Base-by-base conservation (phyloP, 2,329 filamentous ascomycete genomes). In the Ilyonectria sp. region DNA sequence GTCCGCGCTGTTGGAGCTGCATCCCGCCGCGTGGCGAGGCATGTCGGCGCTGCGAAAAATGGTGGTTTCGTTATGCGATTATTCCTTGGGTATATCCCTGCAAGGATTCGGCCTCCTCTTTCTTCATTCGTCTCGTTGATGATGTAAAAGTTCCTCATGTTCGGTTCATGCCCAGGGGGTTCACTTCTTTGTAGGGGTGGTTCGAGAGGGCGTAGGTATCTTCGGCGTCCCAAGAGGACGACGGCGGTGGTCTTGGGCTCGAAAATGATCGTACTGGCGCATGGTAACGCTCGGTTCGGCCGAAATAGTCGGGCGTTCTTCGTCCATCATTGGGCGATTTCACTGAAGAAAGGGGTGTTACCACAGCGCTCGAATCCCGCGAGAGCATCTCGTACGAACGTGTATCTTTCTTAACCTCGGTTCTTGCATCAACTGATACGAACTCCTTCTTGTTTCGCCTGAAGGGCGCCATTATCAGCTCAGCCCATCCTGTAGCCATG, bases 401-500 rank as follows among this genome's bases (percentile, higher is more conserved):
- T 79, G 85, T 86, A 74, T 91, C 89, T 79, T 88, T 86, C 71
- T 90, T 90, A 66, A 86, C 80, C 67, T 89, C 86, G 74, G 83
- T 81, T 68, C 88, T 88, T 53, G 94, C 94, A 78, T 98, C 95
- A 52, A 93, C 91, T 44, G 94, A 97, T 70, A 97, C 93, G 75
- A 98, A 98, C 79, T 98, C 95, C 74, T 90, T 89, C 77, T 92
- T 89, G 66, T 81, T 84, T 60, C 84, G 82, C 40, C 82, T 80
- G 67, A 89, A 81, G 55, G 84, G 77, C 43, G 81, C 79, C 61
- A 80, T 83, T 71, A 91, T 80, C 47, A 95, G 82, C 29, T 97
- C 91, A 47, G 85, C 73, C 96, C 96, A 99, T 69, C 93, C 96
- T 3, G 86, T 88, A 62, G 97, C 85, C 91, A 98, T 97, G n/a